These are phyloP conservation scores for Phytophthora multivora DNA, from an alignment of 352 stramenopile genomes.

Conservation along the genomic window DNA sequence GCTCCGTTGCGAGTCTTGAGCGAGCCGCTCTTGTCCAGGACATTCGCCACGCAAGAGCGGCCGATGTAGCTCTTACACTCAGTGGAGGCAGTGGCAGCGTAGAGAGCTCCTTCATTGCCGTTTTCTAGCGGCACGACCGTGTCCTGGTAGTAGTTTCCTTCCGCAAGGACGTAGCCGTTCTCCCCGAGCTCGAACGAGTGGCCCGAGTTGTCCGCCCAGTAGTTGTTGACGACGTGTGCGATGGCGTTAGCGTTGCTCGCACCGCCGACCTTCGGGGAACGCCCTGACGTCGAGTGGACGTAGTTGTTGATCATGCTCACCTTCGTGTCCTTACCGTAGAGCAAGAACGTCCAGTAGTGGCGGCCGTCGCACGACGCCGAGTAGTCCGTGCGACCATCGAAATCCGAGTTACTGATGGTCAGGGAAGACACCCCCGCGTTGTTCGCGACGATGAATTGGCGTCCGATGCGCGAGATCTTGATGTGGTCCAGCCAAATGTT, in stretches of 20 bases:
- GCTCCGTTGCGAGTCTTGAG: slow-evolving; percentile 17
- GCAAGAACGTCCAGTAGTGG: slow-evolving; percentile 46
- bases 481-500: slow-evolving; percentile 56
- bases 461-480: slow-evolving; percentile 29
- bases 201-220: slow-evolving; percentile 47
- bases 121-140: slow-evolving; percentile 14
- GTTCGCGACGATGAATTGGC: slow-evolving; percentile 33
- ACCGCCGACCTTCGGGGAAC: slow-evolving; percentile 38
- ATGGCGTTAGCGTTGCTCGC: slow-evolving; percentile 9
- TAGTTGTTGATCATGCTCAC: slow-evolving; percentile 50
- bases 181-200: slow-evolving; percentile 36
- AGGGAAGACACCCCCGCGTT: slow-evolving; percentile 31
- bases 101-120: slow-evolving; percentile 15
- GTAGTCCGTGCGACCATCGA: slow-evolving; percentile 42
- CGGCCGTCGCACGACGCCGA: slow-evolving; percentile 44
- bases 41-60: slow-evolving; percentile 29
- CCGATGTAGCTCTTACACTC: slow-evolving; percentile 29
- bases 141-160: slow-evolving; percentile 52
- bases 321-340: slow-evolving; percentile 29
- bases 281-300: slow-evolving; percentile 29
- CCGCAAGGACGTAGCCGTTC: slow-evolving; percentile 36
- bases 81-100: slow-evolving; percentile 8
- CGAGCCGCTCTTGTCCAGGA: slow-evolving; percentile 24
- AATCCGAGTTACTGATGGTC: slow-evolving; percentile 55
- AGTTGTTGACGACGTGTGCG: slow-evolving; percentile 35